These are phyloP conservation scores for Russula ochroleuca DNA, from an alignment of 768 basidiomycete species.

Conservation along the genomic window DNA sequence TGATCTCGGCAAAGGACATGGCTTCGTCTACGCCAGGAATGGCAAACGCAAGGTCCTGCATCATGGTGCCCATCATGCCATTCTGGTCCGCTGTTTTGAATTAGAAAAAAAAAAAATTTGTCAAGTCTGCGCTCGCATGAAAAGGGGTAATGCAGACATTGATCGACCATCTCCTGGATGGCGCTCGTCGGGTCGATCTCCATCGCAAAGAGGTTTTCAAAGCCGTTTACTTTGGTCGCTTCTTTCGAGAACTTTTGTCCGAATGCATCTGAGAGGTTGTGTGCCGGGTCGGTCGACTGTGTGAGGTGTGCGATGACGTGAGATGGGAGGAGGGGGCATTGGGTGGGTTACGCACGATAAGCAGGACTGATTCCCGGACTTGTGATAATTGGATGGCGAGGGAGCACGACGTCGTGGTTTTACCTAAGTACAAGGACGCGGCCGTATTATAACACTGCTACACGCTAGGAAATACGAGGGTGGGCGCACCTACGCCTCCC, in stretches of 20 bases:
- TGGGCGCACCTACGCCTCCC: slow-evolving; percentile 86
- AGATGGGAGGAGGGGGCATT: neutral
- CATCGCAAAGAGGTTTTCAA: slow-evolving; percentile 96
- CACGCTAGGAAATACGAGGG: neutral
- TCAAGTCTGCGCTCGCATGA: no score
- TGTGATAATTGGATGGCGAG: slow-evolving; percentile 94
- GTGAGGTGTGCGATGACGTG: neutral
- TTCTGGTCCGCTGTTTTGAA: slow-evolving; percentile 64
- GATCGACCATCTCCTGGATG: slow-evolving; percentile 98
- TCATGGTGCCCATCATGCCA: slow-evolving; percentile 98
- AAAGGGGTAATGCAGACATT: slow-evolving; percentile 52
- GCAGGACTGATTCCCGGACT: slow-evolving; percentile 88
- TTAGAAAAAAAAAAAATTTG: neutral
- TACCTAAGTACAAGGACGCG: slow-evolving; percentile 51
- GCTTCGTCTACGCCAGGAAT: slow-evolving; percentile 99
- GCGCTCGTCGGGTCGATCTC: slow-evolving; percentile 98
- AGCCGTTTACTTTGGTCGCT: slow-evolving; percentile 96
- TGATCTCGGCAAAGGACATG: slow-evolving; percentile 99
- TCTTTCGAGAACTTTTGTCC: slow-evolving; percentile 99
- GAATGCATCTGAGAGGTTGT: slow-evolving; percentile 98
- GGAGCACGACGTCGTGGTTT: slow-evolving; percentile 97
- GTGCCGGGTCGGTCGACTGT: slow-evolving; percentile 98
- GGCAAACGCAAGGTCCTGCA: slow-evolving; percentile 99
- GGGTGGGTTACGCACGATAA: slow-evolving; percentile 64
- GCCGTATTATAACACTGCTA: neutral